Percentiles rank a stretch among this genome's conserved stretches.
Evolutionary conservation across 1,139 yeast species (phyloP).

Genomic region (Meyerozyma athensensis): DNA sequence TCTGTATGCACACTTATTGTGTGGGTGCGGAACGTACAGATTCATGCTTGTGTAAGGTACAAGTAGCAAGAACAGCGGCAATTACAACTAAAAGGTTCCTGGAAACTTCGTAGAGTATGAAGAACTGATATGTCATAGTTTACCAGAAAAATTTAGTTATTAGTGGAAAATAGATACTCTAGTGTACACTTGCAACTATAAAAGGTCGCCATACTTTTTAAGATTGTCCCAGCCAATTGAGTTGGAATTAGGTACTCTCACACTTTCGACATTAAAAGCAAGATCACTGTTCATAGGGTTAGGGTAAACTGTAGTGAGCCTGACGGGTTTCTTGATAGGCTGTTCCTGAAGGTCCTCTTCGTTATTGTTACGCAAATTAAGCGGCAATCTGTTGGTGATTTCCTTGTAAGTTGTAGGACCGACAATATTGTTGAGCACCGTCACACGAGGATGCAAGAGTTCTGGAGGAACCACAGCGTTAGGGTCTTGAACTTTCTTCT

Average conservation of each 20-base stretch:
- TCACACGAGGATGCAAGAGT: constrained; percentile 1
- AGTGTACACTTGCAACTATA: not conserved
- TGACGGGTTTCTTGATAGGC: constrained; percentile 32
- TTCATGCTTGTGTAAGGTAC: not conserved
- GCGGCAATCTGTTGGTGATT: constrained; percentile 29
- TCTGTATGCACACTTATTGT: not conserved
- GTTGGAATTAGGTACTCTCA: constrained; percentile 43
- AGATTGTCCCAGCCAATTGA: constrained; percentile 46
- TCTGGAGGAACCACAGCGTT: constrained; percentile 1
- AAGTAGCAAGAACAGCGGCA: not conserved
- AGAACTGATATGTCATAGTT: not conserved
- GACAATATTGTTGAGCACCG: constrained; percentile 1
- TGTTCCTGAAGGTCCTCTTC: constrained; percentile 17
- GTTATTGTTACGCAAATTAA: constrained; percentile 26
- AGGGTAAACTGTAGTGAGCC: constrained; percentile 29
- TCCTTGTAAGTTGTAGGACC: constrained; percentile 14
- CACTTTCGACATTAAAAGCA: constrained; percentile 35
- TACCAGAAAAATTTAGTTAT: no score
- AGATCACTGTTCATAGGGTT: constrained; percentile 31
- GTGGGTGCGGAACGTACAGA: not conserved
- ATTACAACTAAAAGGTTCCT: not conserved
- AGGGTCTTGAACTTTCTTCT: constrained; percentile 10
- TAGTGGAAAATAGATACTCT: no score
- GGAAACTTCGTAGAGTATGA: not conserved
- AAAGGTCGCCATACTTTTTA: constrained; percentile 24